Evolutionary conservation across 257 asterid genomes (phyloP).

Genomic region (Sherardia arvensis): DNA sequence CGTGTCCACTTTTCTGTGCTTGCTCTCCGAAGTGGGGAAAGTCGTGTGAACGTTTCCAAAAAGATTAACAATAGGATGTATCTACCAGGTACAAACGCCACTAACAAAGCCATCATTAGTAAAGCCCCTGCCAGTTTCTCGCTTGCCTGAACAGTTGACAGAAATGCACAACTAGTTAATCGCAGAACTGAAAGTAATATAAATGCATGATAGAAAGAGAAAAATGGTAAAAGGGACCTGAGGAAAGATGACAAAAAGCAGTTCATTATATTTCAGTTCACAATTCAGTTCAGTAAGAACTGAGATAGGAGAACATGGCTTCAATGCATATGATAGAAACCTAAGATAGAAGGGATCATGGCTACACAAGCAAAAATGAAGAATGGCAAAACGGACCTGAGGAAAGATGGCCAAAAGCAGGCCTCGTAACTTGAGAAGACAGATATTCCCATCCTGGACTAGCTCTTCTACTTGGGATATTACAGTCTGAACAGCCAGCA

Average conservation of each 20-base stretch:
- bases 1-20: slow-evolving; percentile 78
- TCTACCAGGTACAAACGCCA: slow-evolving; percentile 51
- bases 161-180: neutral
- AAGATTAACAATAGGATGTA: slow-evolving; percentile 42
- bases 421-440: slow-evolving; percentile 76
- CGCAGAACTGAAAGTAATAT: neutral
- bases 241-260: too few relatives aligned
- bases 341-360: neutral
- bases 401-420: slow-evolving; percentile 77
- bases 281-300: too few relatives aligned
- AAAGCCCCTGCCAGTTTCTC: slow-evolving; percentile 58
- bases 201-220: neutral
- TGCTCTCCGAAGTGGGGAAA: slow-evolving; percentile 60
- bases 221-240: too few relatives aligned
- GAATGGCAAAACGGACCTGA: slow-evolving; percentile 36
- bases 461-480: slow-evolving; percentile 85
- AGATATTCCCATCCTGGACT: slow-evolving; percentile 71
- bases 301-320: too few relatives aligned
- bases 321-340: too few relatives aligned
- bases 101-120: slow-evolving; percentile 38
- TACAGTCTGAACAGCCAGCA: slow-evolving; percentile 89
- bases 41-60: slow-evolving; percentile 59
- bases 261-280: too few relatives aligned
- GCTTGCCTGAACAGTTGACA: slow-evolving; percentile 49
- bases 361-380: neutral